Base-by-base conservation (phyloP, 1,139 yeast species). In the Suhomyces bolitotheri region DNA sequence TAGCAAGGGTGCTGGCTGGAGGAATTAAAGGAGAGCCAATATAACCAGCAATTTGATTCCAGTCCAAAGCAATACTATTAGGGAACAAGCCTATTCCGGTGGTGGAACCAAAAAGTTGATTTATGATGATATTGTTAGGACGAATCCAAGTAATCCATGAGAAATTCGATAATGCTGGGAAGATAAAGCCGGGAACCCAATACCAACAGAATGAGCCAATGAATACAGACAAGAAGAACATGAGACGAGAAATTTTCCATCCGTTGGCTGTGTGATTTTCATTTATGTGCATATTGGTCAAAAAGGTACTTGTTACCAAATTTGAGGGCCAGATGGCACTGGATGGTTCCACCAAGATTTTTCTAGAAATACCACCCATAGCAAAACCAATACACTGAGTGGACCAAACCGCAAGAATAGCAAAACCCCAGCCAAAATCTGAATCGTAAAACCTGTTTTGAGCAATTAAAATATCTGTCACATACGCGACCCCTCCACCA, bases 301-400 rank as follows among this genome's bases (percentile, higher is more conserved):
- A 66, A 45, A 72, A 68, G 12, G 74, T 65, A 31, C 65, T 46
- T 14, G 71, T 60, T 33, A 68, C 73, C 60, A 57, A 77, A 62
- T 48, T 80, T n/a, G 76, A 60, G 1, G 90, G 90, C 89, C 89
- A 82, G 34, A 81, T 71, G 60, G 81, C 78, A 9, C 77, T 64
- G 4, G 82, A 71, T 2, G 87, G 83, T 41, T 75, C 75, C 13
- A 81, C 82, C 46, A 82, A 64, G 17, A 78, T 66, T 47, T 76
- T 66, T 50, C 78, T 64, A 29, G 72, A 69, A 40, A 78, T 43
- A 29, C 89, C 89, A 24, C 85, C 85, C 38, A 80, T 57, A n/a
- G 83, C 79, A 45, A 79, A 77, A 8, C 88, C 88, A 33, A 81
- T 66, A 48, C 80, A 64, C 55, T 81, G 84, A 17, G 83, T 73